Percentiles rank a stretch among this genome's conserved stretches.
These are phyloP conservation scores for Penicillium dipodomyicola DNA, from an alignment of 495 filamentous ascomycete species.

Conservation along the genomic window DNA sequence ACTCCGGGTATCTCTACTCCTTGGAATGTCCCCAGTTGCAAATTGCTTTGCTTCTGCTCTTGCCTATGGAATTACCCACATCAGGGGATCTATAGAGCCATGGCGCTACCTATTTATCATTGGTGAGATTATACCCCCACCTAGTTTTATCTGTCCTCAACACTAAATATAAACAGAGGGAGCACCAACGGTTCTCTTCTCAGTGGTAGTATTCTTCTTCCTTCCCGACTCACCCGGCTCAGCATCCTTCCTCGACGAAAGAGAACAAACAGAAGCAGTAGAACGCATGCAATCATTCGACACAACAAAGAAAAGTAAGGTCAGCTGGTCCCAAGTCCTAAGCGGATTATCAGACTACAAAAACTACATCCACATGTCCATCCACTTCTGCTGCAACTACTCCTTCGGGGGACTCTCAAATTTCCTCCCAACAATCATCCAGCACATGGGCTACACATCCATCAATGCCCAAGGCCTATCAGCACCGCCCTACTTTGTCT, in stretches of 20 bases:
- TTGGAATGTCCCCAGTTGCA: constrained; percentile 69
- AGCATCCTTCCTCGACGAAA: constrained; percentile 34
- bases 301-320: constrained; percentile 21
- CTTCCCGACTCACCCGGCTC: constrained; percentile 3
- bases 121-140: constrained; percentile 14
- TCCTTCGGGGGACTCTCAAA: constrained; percentile 52
- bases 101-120: constrained; percentile 35
- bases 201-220: constrained; percentile 57
- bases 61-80: constrained; percentile 67
- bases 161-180: constrained; percentile 62
- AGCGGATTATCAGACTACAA: constrained; percentile 29
- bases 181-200: constrained; percentile 61
- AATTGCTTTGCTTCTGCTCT: constrained; percentile 73
- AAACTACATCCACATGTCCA: constrained; percentile 29
- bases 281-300: constrained; percentile 22
- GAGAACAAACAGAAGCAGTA: constrained; percentile 41
- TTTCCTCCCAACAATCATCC: constrained; percentile 70
- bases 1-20: constrained; percentile 62
- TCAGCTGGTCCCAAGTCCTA: constrained; percentile 24
- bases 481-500: constrained; percentile 69
- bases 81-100: constrained; percentile 22
- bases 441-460: constrained; percentile 63
- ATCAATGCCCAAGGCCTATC: constrained; percentile 69
- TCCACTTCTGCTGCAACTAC: constrained; percentile 10
- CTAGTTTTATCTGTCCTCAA: constrained; percentile 13